Evolutionary conservation across 2,329 filamentous ascomycete species (phyloP), one percentile per base, ranked within the genome.

Genomic region (Coniella lustricola): DNA sequence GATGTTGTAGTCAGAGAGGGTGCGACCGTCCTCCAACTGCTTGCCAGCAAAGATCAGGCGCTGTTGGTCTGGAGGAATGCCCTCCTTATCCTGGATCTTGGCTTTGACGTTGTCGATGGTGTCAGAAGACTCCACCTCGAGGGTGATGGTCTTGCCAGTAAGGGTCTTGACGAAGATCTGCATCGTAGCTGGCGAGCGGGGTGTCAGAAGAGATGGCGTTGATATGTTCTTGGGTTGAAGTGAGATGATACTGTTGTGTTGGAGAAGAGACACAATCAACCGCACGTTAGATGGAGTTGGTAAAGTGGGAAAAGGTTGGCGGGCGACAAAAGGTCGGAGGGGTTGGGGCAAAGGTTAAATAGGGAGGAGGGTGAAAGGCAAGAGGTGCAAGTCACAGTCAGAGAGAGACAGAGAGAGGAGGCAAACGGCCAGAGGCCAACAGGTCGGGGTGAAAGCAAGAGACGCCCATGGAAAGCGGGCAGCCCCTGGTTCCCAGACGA

Each of bases 41-140:
- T 98, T 98, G 73, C 93, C 93, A 67, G 93, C 93, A 76, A 97
- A 98, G 84, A 98, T 98, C 73, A 98, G 77, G 71, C 93, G 91
- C 81, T 98, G 93, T 75, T 97, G 93, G 79, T 97, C 93, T 42
- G 93, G 91, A 69, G 93, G 93, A 62, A 98, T 98, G 63, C 93
- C 91, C 81, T 98, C 93, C 87, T 97, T 98, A 84, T 97, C 93
- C 89, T 84, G 77, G 64, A 82, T 82, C 84, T 98, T 97, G 79
- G 87, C 89, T 85, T 97, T 97, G 79, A 98, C 93, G 85, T 97
- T 97, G 84, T 97, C 93, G 76, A 98, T 97, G 69, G 91, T 97
- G 77, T 98, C 93, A 69, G 85, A 91, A 66, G 90, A 95, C 85
- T 97, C 93, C 77, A 97, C 93, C 90, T 98, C 93, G 66, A 98